Evolutionary conservation across 768 basidiomycete species (phyloP).

Genomic region (Heimioporus sp.): DNA sequence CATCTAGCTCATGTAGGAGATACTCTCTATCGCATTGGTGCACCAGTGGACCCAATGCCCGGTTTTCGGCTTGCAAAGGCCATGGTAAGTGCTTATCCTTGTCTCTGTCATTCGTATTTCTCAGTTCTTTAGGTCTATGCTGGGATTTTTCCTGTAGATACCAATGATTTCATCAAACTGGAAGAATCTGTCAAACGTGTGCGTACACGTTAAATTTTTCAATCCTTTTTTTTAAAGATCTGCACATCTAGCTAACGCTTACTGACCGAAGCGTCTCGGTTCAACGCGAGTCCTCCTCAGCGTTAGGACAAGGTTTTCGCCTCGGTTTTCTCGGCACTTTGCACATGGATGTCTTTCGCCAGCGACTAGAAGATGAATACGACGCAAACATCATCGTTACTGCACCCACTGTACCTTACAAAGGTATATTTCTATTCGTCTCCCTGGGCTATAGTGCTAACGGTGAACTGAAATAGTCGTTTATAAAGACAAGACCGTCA

Average conservation of each 20-base stretch:
- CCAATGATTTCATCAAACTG: slow-evolving; percentile 86
- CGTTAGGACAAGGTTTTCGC: slow-evolving; percentile 92
- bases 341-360: slow-evolving; percentile 96
- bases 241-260: slow-evolving; percentile 59
- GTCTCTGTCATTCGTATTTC: neutral
- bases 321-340: slow-evolving; percentile 94
- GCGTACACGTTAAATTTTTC: slow-evolving; percentile 17
- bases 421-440: slow-evolving; percentile 43
- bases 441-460: neutral
- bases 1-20: slow-evolving; percentile 86
- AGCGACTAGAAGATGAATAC: slow-evolving; percentile 95
- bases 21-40: slow-evolving; percentile 77
- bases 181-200: slow-evolving; percentile 95
- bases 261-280: slow-evolving; percentile 89
- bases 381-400: slow-evolving; percentile 94
- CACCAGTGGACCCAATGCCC: slow-evolving; percentile 76
- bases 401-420: slow-evolving; percentile 93
- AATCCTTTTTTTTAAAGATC: slow-evolving; percentile 8
- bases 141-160: slow-evolving; percentile 91
- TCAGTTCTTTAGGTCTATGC: slow-evolving; percentile 71
- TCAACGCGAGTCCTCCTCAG: slow-evolving; percentile 89
- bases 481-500: slow-evolving; percentile 58
- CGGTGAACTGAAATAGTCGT: slow-evolving; percentile 49
- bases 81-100: slow-evolving; percentile 57
- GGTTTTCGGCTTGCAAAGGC: slow-evolving; percentile 92